phyloP scores from a whole-genome alignment of 1,139 yeast genomes.

The Candida tetrigidarum region DNA sequence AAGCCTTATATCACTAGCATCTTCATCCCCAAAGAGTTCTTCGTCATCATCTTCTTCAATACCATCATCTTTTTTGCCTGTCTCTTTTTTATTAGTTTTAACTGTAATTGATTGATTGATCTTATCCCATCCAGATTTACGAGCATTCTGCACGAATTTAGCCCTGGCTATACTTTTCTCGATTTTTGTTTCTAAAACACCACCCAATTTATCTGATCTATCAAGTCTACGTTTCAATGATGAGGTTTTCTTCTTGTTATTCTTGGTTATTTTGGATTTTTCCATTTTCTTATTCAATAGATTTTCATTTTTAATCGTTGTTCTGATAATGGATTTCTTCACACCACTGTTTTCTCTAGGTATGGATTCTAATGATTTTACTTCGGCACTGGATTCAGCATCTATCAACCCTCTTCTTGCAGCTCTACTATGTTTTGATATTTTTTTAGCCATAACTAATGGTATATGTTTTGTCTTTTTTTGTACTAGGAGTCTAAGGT shows the following conservation, averaged over 20 bases:
- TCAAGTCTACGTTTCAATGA: slow-evolving; percentile 45
- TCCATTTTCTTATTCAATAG: slow-evolving; percentile 60
- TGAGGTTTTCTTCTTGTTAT: slow-evolving; percentile 36
- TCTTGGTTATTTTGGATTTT: slow-evolving; percentile 39
- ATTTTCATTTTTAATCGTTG: slow-evolving; percentile 69
- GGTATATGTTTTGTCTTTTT: too few species aligned
- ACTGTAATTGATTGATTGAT: slow-evolving; percentile 55
- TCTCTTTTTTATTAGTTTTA: slow-evolving; percentile 23
- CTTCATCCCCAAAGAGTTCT: slow-evolving; percentile 17
- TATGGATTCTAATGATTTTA: slow-evolving; percentile 50
- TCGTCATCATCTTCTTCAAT: slow-evolving; percentile 5
- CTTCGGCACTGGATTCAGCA: slow-evolving; percentile 41
- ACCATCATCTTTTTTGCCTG: slow-evolving; percentile 1
- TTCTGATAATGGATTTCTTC: slow-evolving; percentile 66
- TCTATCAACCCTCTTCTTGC: slow-evolving; percentile 67
- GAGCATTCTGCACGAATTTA: slow-evolving; percentile 58
- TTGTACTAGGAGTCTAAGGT: too few species aligned
- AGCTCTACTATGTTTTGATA: slow-evolving; percentile 75
- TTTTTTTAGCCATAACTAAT: slow-evolving; percentile 6
- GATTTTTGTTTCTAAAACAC: slow-evolving; percentile 62
- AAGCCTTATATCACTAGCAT: slow-evolving; percentile 21
- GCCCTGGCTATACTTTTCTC: slow-evolving; percentile 67
- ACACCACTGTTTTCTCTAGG: slow-evolving; percentile 66
- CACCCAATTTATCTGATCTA: slow-evolving; percentile 56
- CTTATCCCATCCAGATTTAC: slow-evolving; percentile 76